Conservation (phyloP, 805 yeast species). For the Spathaspora arborariae region DNA sequence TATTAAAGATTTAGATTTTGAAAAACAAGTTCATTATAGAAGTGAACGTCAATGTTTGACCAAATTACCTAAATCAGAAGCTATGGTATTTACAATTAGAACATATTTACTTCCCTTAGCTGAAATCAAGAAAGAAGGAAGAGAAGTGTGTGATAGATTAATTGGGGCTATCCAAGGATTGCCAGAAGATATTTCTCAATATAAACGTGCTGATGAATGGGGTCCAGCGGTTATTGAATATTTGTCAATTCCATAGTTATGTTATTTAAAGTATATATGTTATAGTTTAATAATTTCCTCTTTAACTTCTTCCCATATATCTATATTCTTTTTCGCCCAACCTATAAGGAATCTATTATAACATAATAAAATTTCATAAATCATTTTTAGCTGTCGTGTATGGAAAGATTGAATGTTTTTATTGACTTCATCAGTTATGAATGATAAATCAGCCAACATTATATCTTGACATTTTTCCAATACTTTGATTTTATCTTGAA, state of each 20-base stretch:
- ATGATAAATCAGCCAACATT: conserved; percentile 39
- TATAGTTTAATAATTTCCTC: conserved; percentile 27
- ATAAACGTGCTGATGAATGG: conserved; percentile 66
- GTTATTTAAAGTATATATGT: background rate
- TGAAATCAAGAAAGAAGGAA: conserved; percentile 26
- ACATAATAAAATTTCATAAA: conserved; percentile 48
- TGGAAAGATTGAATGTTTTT: conserved; percentile 50
- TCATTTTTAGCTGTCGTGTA: conserved; percentile 45
- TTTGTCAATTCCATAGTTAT: conserved; percentile 8
- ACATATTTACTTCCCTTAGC: conserved; percentile 37
- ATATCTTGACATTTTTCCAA: conserved; percentile 49
- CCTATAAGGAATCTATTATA: conserved; percentile 54
- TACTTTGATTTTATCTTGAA: conserved; percentile 48
- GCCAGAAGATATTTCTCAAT: conserved; percentile 53
- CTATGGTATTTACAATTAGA: conserved; percentile 38
- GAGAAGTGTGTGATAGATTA: conserved; percentile 45
- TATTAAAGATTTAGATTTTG: conserved; percentile 33
- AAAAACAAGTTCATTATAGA: conserved; percentile 35
- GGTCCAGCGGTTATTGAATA: conserved; percentile 55
- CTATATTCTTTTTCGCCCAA: conserved; percentile 67
- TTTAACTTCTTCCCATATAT: conserved; percentile 63
- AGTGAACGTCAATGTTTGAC: conserved; percentile 42
- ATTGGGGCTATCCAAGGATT: conserved; percentile 62
- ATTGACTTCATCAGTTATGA: conserved; percentile 41
- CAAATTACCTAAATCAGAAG: conserved; percentile 35